Evolutionary conservation across 495 filamentous ascomycete genomes (phyloP).

Genomic region (Hypoxylon crocopeplum): DNA sequence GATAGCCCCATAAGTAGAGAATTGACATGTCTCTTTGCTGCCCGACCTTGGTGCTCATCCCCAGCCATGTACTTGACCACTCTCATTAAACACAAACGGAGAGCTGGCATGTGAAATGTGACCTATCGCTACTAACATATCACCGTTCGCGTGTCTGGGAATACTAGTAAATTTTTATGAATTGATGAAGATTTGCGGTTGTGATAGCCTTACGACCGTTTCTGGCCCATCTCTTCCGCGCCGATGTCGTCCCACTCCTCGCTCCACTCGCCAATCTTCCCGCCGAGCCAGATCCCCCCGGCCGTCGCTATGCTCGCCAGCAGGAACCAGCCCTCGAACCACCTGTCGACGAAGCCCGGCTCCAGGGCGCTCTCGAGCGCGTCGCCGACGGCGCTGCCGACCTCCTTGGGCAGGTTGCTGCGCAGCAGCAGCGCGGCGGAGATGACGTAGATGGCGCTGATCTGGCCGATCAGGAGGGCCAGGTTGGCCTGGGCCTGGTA

Average conservation of each 20-base stretch:
- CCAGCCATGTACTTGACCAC: no score
- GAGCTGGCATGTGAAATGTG: no score
- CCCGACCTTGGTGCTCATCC: no score
- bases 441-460: constrained; percentile 81
- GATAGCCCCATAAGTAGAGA: no score
- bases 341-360: constrained; percentile 75
- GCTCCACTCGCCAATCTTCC: constrained; percentile 59
- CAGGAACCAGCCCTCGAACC: constrained; percentile 86
- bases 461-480: constrained; percentile 74
- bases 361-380: constrained; percentile 75
- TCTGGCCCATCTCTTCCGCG: constrained; percentile 75
- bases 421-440: constrained; percentile 74
- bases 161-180: constrained; percentile 12
- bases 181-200: constrained; percentile 13
- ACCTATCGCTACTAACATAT: no score
- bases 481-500: constrained; percentile 68
- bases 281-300: constrained; percentile 70
- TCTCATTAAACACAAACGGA: no score
- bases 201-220: constrained; percentile 50
- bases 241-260: constrained; percentile 70
- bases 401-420: constrained; percentile 73
- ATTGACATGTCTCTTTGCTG: no score
- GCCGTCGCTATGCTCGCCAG: constrained; percentile 66
- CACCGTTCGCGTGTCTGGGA: not conserved
- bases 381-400: constrained; percentile 72